Evolutionary conservation across 1,284 basidiomycete species (phyloP), one percentile per base, ranked within the genome.

Genomic region (Phellopilus nigrolimitatus): DNA sequence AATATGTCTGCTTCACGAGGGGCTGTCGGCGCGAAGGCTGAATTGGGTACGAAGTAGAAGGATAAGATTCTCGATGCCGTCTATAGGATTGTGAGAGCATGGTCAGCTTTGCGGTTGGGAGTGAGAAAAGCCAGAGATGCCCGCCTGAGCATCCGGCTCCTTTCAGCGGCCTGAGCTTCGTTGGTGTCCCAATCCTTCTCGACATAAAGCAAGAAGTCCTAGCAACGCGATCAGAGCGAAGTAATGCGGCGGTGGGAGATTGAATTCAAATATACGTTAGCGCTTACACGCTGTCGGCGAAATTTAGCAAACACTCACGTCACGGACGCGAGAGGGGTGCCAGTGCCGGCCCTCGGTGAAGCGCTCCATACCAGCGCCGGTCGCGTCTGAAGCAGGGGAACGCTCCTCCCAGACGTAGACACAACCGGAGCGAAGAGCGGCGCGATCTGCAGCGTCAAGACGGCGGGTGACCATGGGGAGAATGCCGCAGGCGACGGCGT

Each of bases 381-480:
- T 65, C 17, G 65, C 65, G 47, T 70, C 69, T 37, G 66, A 63
- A n/a, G 57, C 57, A 2, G 58, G 56, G 27, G 59, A 56, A 28
- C 69, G 68, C 51, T 73, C 71, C 56, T 74, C 71, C 73, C 73
- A 75, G 45, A 75, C 71, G 57, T 73, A 75, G 52, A 73, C 68
- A 56, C 67, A 68, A 42, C 73, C 73, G 7, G 72, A 61, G 15
- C 61, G 60, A 38, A 75, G 63, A 3, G 65, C 64, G 41, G 68
- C 64, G 5, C 72, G 64, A 54, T 75, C 73, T 36, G 72, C 71
- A 54, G 70, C 70, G 55, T 72, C 71, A 47, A 74, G 68, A 10
- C 73, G 70, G 37, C 72, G 69, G 28, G 55, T 54, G 53, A 73
- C 66, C 64, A 73, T 70, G 38, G 67, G 66, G 27, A 67, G 60